phyloP scores from a whole-genome alignment of 164 flowering plant species.

The Aristolochia contorta region DNA sequence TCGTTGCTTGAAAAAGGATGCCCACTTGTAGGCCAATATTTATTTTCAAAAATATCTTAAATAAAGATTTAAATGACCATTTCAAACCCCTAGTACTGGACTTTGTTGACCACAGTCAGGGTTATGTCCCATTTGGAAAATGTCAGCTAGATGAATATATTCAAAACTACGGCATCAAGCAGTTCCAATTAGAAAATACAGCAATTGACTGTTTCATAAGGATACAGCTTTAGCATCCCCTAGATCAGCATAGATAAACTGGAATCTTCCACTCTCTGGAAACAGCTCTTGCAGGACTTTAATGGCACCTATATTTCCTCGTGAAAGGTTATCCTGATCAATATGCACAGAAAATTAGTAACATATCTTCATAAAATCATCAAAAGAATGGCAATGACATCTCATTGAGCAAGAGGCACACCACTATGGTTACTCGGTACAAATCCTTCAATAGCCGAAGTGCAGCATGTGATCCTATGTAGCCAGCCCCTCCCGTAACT shows the following conservation, averaged over 20 bases:
- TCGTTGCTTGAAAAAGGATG: too few species aligned
- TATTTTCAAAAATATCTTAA: too few species aligned
- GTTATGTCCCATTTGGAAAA: too few species aligned
- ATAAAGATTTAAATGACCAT: too few species aligned
- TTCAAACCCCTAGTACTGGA: neutral
- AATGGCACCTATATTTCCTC: conserved; percentile 85
- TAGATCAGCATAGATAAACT: conserved; percentile 86
- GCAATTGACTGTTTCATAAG: conserved; percentile 9
- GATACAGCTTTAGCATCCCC: conserved; percentile 94
- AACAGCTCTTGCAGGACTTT: conserved; percentile 62
- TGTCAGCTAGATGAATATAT: neutral
- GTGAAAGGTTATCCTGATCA: conserved; percentile 80
- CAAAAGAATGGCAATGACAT: neutral
- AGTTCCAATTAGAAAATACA: too few species aligned
- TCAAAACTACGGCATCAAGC: neutral
- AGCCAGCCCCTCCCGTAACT: conserved; percentile 99
- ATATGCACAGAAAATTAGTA: neutral
- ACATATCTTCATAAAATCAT: neutral
- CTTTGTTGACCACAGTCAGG: neutral
- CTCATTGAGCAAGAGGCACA: conserved; percentile 14
- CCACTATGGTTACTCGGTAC: conserved; percentile 90
- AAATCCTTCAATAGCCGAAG: conserved; percentile 71
- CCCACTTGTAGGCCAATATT: too few species aligned
- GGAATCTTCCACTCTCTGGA: conserved; percentile 90
- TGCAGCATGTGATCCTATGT: conserved; percentile 94